phyloP scores from a whole-genome alignment of 2,329 filamentous ascomycete species.

The Colletotrichum spinosum region DNA sequence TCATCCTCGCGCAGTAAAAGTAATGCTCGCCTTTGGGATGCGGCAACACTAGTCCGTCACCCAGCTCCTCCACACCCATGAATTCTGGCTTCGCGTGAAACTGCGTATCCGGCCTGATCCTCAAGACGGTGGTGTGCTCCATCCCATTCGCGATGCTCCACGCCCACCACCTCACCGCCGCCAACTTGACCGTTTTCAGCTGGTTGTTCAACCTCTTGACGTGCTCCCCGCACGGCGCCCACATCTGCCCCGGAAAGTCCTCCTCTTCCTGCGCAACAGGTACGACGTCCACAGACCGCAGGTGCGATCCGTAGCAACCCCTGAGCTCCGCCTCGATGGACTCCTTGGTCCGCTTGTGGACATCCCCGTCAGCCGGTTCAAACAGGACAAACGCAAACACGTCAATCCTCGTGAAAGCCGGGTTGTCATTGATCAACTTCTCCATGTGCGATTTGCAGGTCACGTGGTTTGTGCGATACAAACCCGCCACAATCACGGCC shows the following conservation, averaged over 20 bases:
- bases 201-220: constrained; percentile 34
- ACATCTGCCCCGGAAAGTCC: constrained; percentile 30
- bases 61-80: constrained; percentile 31
- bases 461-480: constrained; percentile 31
- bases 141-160: constrained; percentile 33
- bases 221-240: constrained; percentile 21
- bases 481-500: constrained; percentile 35
- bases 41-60: constrained; percentile 33
- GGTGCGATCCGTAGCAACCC: constrained; percentile 33
- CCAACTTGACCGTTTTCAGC: constrained; percentile 23
- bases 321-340: constrained; percentile 27
- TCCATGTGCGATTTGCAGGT: constrained; percentile 32
- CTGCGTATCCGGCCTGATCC: constrained; percentile 35
- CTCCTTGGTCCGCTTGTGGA: constrained; percentile 10
- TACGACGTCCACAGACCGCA: constrained; percentile 21
- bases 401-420: constrained; percentile 31
- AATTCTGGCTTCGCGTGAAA: constrained; percentile 28
- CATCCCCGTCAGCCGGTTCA: constrained; percentile 22
- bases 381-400: constrained; percentile 36
- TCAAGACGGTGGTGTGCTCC: constrained; percentile 30
- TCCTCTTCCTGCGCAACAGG: constrained; percentile 10
- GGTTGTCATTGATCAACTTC: constrained; percentile 12
- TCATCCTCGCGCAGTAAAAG: constrained; percentile 37
- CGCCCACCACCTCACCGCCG: constrained; percentile 33
- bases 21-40: constrained; percentile 35